A percentile compares a stretch with the other conserved stretches of the same genome.
Evolutionary conservation across 2,329 filamentous ascomycete genomes (phyloP).

Genomic region (Pseudogymnoascus sp.): DNA sequence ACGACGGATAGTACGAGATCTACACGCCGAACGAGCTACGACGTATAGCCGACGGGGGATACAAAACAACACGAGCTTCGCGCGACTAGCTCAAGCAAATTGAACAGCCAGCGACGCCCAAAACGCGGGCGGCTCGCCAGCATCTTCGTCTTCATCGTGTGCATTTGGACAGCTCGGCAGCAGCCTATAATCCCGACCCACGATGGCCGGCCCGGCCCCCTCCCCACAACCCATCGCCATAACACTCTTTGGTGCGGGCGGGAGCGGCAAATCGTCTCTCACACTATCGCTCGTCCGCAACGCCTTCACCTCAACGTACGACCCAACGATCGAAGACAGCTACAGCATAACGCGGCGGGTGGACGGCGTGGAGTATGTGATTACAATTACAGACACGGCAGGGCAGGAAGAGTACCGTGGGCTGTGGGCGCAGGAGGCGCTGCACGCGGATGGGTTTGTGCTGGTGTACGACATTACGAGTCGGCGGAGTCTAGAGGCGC

Average conservation of each 20-base stretch:
- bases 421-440: slow-evolving; percentile 74
- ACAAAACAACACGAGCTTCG: not conserved
- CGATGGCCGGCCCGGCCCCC: slow-evolving; percentile 1
- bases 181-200: not conserved
- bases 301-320: slow-evolving; percentile 78
- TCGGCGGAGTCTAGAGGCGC: slow-evolving; percentile 56
- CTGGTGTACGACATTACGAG: slow-evolving; percentile 84
- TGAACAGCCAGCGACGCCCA: not conserved
- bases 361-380: slow-evolving; percentile 69
- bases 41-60: not conserved
- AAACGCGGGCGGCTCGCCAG: slow-evolving; percentile 5
- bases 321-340: slow-evolving; percentile 75
- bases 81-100: not conserved
- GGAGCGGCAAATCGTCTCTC: slow-evolving; percentile 78
- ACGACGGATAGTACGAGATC: not conserved
- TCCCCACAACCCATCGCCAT: slow-evolving; percentile 47
- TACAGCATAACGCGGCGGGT: slow-evolving; percentile 75
- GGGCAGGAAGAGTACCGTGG: slow-evolving; percentile 87
- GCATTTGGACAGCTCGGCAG: not conserved
- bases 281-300: slow-evolving; percentile 74
- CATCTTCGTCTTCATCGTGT: not conserved
- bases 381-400: slow-evolving; percentile 73
- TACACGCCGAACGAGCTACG: not conserved
- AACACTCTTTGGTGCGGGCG: slow-evolving; percentile 80
- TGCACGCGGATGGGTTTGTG: slow-evolving; percentile 73